A percentile compares a stretch with the other conserved stretches of the same genome.
These are phyloP conservation scores for Boeremia exigua DNA, from an alignment of 2,329 filamentous ascomycete genomes.

Conservation along the genomic window DNA sequence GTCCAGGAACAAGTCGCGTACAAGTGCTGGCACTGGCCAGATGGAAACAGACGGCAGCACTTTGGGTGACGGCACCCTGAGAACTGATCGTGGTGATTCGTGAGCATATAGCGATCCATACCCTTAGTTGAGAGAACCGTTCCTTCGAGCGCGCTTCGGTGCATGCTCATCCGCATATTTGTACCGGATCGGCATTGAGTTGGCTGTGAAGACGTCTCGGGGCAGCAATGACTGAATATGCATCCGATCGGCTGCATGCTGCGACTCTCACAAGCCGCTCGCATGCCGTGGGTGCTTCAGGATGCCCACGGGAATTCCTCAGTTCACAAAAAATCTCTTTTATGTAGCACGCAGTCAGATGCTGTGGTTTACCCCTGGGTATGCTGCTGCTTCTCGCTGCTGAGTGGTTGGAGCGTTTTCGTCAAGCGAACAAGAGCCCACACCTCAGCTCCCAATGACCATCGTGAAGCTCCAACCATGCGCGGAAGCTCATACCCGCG, in stretches of 20 bases:
- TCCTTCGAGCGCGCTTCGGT: constrained; percentile 8
- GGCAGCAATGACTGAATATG: constrained; percentile 2
- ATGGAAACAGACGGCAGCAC: constrained; percentile 10
- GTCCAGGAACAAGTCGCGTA: constrained; percentile 34
- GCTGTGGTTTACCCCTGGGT: constrained; percentile 5
- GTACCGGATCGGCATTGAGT: not conserved
- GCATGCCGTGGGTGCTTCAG: not conserved
- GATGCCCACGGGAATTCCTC: not conserved
- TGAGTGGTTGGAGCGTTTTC: constrained; percentile 9
- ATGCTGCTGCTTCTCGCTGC: constrained; percentile 6
- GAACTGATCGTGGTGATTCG: constrained; percentile 14
- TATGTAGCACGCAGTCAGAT: not conserved
- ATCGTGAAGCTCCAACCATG: constrained; percentile 7
- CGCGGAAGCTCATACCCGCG: constrained; percentile 3
- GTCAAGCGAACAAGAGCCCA: constrained; percentile 13
- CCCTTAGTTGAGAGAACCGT: constrained; percentile 2
- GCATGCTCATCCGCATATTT: not conserved
- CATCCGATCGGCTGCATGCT: not conserved
- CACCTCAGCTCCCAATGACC: constrained; percentile 14
- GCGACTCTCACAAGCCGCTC: not conserved
- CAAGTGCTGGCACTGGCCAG: constrained; percentile 30
- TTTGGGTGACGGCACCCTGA: constrained; percentile 6
- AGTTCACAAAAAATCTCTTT: not conserved
- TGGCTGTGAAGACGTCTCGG: not conserved
- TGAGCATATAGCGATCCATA: constrained; percentile 4